Evolutionary conservation across 306 rosid genomes (phyloP).

Genomic region (Astragalus glycyphyllos): DNA sequence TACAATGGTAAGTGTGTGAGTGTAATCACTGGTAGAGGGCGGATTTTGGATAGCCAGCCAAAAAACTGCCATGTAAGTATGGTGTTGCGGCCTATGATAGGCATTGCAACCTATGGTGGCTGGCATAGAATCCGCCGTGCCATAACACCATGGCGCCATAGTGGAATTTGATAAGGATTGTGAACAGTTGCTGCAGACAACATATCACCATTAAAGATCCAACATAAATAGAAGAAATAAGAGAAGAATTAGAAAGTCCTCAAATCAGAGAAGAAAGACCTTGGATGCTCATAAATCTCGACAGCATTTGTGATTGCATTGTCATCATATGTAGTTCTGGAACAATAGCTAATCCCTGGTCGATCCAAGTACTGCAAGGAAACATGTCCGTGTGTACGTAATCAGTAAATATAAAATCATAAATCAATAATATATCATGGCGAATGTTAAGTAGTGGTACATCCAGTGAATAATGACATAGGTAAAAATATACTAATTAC

Average conservation of each 20-base stretch:
- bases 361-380: conserved; percentile 74
- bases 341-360: conserved; percentile 79
- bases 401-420: conserved; percentile 6
- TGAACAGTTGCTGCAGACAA: conserved; percentile 11
- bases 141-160: no score
- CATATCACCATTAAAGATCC: conserved; percentile 22
- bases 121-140: no score
- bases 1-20: no score
- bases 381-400: not conserved
- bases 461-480: not conserved
- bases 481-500: not conserved
- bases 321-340: conserved; percentile 72
- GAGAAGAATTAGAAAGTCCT: not conserved
- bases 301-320: conserved; percentile 89
- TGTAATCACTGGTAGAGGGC: no score
- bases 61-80: no score
- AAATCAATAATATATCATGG: not conserved
- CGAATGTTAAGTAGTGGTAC: not conserved
- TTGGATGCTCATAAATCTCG: conserved; percentile 68
- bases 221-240: conserved; percentile 14
- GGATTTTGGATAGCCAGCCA: no score
- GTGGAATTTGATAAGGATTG: not conserved
- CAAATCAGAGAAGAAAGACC: conserved; percentile 47
- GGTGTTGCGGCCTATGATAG: no score
- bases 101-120: no score